Evolutionary conservation across 768 basidiomycete genomes (phyloP).

Genomic region (Chiua virens): DNA sequence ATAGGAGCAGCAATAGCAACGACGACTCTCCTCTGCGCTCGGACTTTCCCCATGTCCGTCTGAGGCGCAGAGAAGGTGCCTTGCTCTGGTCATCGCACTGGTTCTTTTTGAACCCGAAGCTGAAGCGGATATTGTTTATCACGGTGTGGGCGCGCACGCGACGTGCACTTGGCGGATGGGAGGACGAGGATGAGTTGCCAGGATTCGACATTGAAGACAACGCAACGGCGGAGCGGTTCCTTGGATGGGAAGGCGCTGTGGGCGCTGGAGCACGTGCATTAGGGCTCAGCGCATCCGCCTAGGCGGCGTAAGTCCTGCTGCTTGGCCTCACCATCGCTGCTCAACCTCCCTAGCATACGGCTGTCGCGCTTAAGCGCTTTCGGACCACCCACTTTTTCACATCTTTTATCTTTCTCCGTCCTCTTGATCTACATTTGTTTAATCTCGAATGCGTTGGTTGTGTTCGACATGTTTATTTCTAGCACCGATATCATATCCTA

Average conservation of each 20-base stretch:
- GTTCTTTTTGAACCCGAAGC: constrained; percentile 94
- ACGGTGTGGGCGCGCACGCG: constrained; percentile 87
- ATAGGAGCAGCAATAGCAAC: constrained; percentile 38
- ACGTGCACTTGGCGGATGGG: constrained; percentile 52
- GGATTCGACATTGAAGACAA: constrained; percentile 39
- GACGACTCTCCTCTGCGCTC: constrained; percentile 31
- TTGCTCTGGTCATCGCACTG: constrained; percentile 95
- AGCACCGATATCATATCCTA: constrained; percentile 20
- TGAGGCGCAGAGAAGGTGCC: constrained; percentile 66
- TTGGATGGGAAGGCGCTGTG: constrained; percentile 74
- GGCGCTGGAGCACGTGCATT: constrained; percentile 85
- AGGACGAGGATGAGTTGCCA: constrained; percentile 41
- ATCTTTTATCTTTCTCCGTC: not conserved
- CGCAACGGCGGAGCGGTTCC: constrained; percentile 56
- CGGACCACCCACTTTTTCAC: not conserved
- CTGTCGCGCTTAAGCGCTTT: not conserved
- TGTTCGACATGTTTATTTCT: constrained; percentile 1
- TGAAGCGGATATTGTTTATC: constrained; percentile 89
- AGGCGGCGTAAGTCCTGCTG: constrained; percentile 27
- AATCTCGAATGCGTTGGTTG: not conserved
- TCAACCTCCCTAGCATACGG: constrained; percentile 15
- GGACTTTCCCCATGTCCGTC: constrained; percentile 46
- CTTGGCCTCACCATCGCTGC: constrained; percentile 8
- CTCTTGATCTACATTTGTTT: not conserved
- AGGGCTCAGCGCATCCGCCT: constrained; percentile 49